Conservation (phyloP, 1,284 basidiomycete genomes). For the Trametes pubescens region DNA sequence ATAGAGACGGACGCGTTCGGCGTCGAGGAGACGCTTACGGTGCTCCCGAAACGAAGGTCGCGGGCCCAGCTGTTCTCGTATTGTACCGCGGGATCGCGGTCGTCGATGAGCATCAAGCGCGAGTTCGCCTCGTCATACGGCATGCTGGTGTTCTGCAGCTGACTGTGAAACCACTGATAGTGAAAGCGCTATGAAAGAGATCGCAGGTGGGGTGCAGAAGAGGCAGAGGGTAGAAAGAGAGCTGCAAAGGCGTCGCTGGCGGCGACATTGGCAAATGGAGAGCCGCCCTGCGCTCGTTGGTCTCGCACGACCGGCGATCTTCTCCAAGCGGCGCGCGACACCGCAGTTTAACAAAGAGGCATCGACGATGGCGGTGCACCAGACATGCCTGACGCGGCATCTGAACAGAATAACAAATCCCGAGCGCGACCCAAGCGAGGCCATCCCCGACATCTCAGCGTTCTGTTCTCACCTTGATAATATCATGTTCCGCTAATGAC, state of each 20-base stretch:
- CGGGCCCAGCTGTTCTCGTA: conserved; percentile 10
- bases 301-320: too few relatives aligned
- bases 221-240: not conserved
- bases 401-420: too few relatives aligned
- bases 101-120: conserved; percentile 16
- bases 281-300: not conserved
- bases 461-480: not conserved
- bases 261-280: not conserved
- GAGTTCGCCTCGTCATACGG: conserved; percentile 11
- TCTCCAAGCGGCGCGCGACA: too few relatives aligned
- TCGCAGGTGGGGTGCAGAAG: not conserved
- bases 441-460: not conserved
- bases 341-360: too few relatives aligned
- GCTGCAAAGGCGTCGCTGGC: not conserved
- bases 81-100: conserved; percentile 16
- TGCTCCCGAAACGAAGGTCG: not conserved
- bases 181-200: not conserved
- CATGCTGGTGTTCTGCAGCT: not conserved
- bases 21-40: not conserved
- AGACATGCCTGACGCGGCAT: too few relatives aligned
- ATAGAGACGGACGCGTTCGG: conserved; percentile 9
- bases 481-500: not conserved
- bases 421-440: too few relatives aligned
- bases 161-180: too few relatives aligned
- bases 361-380: too few relatives aligned